Base-by-base conservation (phyloP, 2,329 filamentous ascomycete species). In the Metarhizium robertsii region DNA sequence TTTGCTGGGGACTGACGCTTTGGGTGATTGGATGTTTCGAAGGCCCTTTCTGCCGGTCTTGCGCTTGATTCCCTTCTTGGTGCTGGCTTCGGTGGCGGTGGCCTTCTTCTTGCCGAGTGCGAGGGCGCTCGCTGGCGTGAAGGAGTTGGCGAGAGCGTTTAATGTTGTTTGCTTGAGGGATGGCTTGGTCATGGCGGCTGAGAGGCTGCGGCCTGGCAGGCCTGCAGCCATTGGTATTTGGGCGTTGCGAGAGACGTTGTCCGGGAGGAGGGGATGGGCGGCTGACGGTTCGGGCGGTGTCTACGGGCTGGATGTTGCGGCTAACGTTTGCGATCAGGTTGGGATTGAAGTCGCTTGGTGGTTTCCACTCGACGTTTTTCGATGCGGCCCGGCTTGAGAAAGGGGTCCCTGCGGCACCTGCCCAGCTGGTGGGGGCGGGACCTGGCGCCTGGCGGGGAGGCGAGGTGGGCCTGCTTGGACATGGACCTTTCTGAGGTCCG, bases 41-140 rank as follows among this genome's bases (percentile, higher is more conserved):
- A 16, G 52, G 30, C 40, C n/a, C 16, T 38, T 43, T 20, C 7
- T 48, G 53, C 29, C 13, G 25, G 32, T 30, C n/a, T 52, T 53
- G 14, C 47, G n/a, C 47, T 53, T 56, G 29, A 47, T 51, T 2
- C 55, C 51, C 20, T 53, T 56, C 7, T 53, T 45, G 4, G 45
- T 10, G 11, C 2, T 4, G 14, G 34, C 1, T 25, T 53, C 18
- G 18, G 29, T 40, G 38, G 6, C 16, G 40, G n/a, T 30, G 52
- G 29, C 4, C 4, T 11, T 51, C 34, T 40, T 48, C 20, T 29
- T 48, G 45, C n/a, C 18, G 10, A 40, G 14, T 16, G n/a, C 42
- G 6, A 45, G n/a, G 45, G 18, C 14, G 45, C 13, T 48, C 14
- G 5, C 13, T 13, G 18, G 20, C 8, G 45, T 16, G 45, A 48